Base-by-base conservation (phyloP, 2,329 filamentous ascomycete genomes). In the Fusarium avenaceum region DNA sequence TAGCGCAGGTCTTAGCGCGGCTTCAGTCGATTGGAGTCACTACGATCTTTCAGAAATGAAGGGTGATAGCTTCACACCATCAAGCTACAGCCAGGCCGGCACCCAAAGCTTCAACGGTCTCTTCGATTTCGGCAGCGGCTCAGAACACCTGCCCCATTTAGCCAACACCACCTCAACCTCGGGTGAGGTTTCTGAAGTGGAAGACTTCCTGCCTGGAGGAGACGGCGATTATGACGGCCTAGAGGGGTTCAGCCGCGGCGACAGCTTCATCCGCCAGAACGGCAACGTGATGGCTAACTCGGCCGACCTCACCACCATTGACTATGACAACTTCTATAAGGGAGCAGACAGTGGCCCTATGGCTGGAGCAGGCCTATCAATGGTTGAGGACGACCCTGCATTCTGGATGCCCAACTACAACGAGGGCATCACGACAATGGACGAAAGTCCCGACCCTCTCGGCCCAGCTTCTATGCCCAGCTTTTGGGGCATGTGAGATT, bases 121-220 rank as follows among this genome's bases (percentile, higher is more conserved):
- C 7, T 85, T 84, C 67, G 86, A 87, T 53, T 86, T 84, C 53
- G 78, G 77, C 66, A 82, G 78, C 69, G 84, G 82, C 65, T 85
- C 82, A n/a, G 86, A 87, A 72, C 85, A 85, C 65, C 82, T 85
- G 28, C 82, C 84, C 49, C 80, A 85, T 48, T 76, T 90, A 72
- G 85, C 87, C 64, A 82, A 86, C 73, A 83, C 82, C 50, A 86
- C 85, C 2, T 88, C 87, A 11, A 90, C 87, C 10, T 91, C 89
- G 14, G 89, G 89, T 35, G 88, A 91, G 63, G 88, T 90, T 10
- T 90, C 88, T 11, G 88, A 90, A 74, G 87, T 87, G 7, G 89
- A 90, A 64, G 89, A 90, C 68, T 84, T 85, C 62, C 77, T 84
- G 50, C 80, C 79, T 50, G 79, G 82, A 66, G 80, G 82, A 65